Percentiles rank a stretch among this genome's conserved stretches.
phyloP scores from a whole-genome alignment of 2,329 filamentous ascomycete species.

The Penicillium capsulatum region DNA sequence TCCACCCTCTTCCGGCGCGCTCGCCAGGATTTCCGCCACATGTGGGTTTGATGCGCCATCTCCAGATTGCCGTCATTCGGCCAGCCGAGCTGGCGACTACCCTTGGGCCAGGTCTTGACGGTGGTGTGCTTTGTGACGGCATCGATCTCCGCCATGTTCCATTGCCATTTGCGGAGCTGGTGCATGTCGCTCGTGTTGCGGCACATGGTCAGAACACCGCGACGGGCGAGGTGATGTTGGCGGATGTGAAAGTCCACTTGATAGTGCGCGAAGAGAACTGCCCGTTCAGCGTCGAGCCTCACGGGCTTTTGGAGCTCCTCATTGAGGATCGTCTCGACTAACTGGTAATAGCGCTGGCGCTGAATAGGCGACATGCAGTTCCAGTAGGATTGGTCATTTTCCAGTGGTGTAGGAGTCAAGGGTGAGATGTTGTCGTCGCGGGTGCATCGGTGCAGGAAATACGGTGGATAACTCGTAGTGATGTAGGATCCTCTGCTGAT shows the following conservation, averaged over 20 bases:
- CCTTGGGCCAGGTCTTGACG: neutral
- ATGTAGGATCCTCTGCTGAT: constrained; percentile 17
- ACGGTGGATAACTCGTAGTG: constrained; percentile 19
- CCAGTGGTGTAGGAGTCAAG: constrained; percentile 3
- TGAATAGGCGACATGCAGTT: constrained; percentile 8
- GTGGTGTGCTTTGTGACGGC: neutral
- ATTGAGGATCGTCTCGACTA: constrained; percentile 16
- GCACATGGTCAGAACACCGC: constrained; percentile 27
- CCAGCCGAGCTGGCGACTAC: constrained; percentile 7
- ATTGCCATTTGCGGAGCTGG: constrained; percentile 26
- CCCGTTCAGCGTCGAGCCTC: constrained; percentile 8
- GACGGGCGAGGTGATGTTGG: constrained; percentile 25
- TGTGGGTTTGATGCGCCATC: constrained; percentile 11
- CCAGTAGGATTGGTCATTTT: constrained; percentile 15
- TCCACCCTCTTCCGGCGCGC: constrained; percentile 5
- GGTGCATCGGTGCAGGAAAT: constrained; percentile 9
- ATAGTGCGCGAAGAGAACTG: constrained; percentile 26
- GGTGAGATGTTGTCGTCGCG: constrained; percentile 14
- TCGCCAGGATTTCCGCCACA: constrained; percentile 13
- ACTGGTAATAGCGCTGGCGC: constrained; percentile 16
- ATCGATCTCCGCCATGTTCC: constrained; percentile 12
- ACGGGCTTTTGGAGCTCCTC: constrained; percentile 11
- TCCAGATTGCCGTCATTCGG: constrained; percentile 10
- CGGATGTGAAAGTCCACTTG: constrained; percentile 33
- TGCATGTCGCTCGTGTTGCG: constrained; percentile 27